Evolutionary conservation across 179 eudicot species (phyloP).

Genomic region (Silene vulgaris): DNA sequence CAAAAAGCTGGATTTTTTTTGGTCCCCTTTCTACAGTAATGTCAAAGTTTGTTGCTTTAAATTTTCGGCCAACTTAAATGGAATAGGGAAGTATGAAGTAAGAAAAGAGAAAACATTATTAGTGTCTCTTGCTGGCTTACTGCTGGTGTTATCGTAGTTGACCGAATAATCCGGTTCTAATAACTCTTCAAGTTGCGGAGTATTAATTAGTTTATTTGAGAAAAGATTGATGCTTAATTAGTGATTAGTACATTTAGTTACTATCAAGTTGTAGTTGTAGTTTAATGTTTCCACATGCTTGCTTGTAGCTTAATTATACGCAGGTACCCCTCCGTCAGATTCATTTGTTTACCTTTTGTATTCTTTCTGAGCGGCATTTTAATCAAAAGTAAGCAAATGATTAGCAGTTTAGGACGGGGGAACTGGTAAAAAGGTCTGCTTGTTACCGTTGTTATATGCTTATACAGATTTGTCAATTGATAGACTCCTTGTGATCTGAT

Average conservation of each 20-base stretch:
- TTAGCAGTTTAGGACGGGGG: no score
- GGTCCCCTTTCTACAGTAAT: background rate
- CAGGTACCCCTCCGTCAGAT: no score
- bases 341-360: no score
- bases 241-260: background rate
- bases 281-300: no score
- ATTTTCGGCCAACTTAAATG: background rate
- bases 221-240: background rate
- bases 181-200: background rate
- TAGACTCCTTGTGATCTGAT: background rate
- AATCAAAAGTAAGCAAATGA: no score
- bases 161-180: background rate
- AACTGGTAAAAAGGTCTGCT: background rate
- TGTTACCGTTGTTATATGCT: no score
- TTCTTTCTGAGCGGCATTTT: no score
- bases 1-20: background rate
- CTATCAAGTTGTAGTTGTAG: no score
- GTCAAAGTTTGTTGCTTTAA: slow-evolving; percentile 17
- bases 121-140: slow-evolving; percentile 13
- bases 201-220: no score
- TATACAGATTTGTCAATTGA: background rate
- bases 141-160: slow-evolving; percentile 10
- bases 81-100: no score
- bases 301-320: no score
- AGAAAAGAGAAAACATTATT: background rate